phyloP scores from a whole-genome alignment of 2,329 filamentous ascomycete genomes.

The Alternaria atra region DNA sequence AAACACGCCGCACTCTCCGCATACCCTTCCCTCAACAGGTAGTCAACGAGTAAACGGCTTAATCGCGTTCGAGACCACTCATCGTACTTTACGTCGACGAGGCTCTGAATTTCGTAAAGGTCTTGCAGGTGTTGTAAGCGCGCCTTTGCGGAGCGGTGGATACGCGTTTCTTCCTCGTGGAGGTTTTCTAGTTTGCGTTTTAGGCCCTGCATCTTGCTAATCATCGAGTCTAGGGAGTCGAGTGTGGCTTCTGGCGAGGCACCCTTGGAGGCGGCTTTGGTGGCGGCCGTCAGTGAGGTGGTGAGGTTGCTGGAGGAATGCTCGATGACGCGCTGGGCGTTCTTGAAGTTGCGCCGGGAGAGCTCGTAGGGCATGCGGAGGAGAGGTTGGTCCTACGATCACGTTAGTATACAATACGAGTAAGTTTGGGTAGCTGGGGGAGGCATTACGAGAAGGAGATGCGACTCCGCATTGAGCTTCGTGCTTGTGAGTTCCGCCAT shows the following conservation, averaged over 20 bases:
- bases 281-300: slow-evolving; percentile 62
- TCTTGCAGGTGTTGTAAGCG: slow-evolving; percentile 83
- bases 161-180: slow-evolving; percentile 78
- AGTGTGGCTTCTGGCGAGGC: slow-evolving; percentile 61
- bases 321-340: slow-evolving; percentile 79
- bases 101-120: slow-evolving; percentile 78
- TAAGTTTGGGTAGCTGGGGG: neutral
- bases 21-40: slow-evolving; percentile 85
- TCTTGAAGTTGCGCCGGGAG: slow-evolving; percentile 91
- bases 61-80: slow-evolving; percentile 84
- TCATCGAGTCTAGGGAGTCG: slow-evolving; percentile 82
- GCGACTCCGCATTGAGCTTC: slow-evolving; percentile 76
- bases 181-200: slow-evolving; percentile 85
- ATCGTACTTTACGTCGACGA: slow-evolving; percentile 94
- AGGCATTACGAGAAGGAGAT: slow-evolving; percentile 74
- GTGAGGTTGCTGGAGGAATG: slow-evolving; percentile 72
- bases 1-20: slow-evolving; percentile 78
- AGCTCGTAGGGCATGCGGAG: slow-evolving; percentile 93
- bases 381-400: slow-evolving; percentile 85
- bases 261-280: slow-evolving; percentile 69
- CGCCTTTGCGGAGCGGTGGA: slow-evolving; percentile 79
- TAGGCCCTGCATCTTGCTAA: slow-evolving; percentile 81
- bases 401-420: slow-evolving; percentile 62
- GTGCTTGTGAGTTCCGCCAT: slow-evolving; percentile 63
- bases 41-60: slow-evolving; percentile 89